A percentile compares a stretch with the other conserved stretches of the same genome.
Evolutionary conservation across 257 asterid species (phyloP).

Genomic region (Rhazya stricta): DNA sequence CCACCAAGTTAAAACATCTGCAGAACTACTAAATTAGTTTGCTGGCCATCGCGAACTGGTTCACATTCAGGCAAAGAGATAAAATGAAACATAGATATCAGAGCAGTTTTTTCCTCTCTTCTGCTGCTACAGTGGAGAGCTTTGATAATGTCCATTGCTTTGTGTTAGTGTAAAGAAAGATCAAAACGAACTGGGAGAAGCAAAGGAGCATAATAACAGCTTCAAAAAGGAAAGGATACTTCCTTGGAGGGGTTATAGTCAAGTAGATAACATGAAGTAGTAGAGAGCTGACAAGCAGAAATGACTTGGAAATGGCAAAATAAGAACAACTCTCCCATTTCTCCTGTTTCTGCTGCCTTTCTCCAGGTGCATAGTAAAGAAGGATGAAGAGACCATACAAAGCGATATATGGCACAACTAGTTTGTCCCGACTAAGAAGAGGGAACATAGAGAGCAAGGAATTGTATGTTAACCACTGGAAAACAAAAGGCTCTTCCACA

Average conservation of each 20-base stretch:
- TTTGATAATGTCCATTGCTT: slow-evolving; percentile 60
- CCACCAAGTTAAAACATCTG: background rate
- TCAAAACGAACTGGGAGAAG: slow-evolving; percentile 62
- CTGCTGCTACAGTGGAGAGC: slow-evolving; percentile 22
- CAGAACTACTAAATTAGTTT: background rate
- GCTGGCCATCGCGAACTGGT: background rate
- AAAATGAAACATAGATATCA: slow-evolving; percentile 22
- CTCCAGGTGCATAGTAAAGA: slow-evolving; percentile 56
- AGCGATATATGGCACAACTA: slow-evolving; percentile 62
- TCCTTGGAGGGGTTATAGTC: slow-evolving; percentile 63
- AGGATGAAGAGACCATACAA: slow-evolving; percentile 64
- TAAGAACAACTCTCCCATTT: slow-evolving; percentile 25
- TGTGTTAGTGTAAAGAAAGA: slow-evolving; percentile 45
- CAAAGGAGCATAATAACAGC: slow-evolving; percentile 84
- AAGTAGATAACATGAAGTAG: slow-evolving; percentile 64
- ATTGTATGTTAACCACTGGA: slow-evolving; percentile 60
- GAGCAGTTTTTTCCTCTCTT: slow-evolving; percentile 48
- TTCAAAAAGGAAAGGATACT: slow-evolving; percentile 78
- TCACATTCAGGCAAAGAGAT: background rate
- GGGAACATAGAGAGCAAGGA: slow-evolving; percentile 90
- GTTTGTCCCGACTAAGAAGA: slow-evolving; percentile 69
- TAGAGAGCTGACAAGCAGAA: slow-evolving; percentile 46
- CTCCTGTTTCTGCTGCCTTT: slow-evolving; percentile 38
- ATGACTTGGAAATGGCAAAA: slow-evolving; percentile 26
- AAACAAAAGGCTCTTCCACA: slow-evolving; percentile 61